Conservation (phyloP, 257 asterid species). For the Rauvolfia tetraphylla region DNA sequence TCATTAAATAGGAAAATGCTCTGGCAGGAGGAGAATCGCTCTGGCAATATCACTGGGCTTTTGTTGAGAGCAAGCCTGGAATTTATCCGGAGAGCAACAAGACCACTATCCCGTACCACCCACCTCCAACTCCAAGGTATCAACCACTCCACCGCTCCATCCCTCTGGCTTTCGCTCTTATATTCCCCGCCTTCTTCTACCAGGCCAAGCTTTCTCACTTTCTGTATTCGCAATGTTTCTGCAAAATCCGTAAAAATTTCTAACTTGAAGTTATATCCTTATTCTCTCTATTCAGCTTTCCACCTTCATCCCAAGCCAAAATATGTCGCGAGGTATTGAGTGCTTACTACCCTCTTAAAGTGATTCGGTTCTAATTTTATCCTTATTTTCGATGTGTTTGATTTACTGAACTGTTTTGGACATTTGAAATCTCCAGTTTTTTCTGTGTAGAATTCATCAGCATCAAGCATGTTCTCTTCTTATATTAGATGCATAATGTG, state of each 20-base stretch:
- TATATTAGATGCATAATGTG: neutral
- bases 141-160: neutral
- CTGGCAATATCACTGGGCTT: no score
- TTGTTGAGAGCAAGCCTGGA: no score
- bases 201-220: neutral
- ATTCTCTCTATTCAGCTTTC: constrained; percentile 1
- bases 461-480: neutral
- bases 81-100: neutral
- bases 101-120: neutral
- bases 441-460: neutral
- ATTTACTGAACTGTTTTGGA: neutral
- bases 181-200: neutral
- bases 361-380: neutral
- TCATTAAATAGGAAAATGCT: no score
- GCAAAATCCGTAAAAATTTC: neutral
- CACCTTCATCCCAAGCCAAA: neutral
- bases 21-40: no score
- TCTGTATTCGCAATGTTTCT: neutral
- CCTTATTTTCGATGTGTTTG: neutral
- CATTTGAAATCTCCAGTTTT: neutral
- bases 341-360: neutral
- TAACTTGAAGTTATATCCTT: neutral
- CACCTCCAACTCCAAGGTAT: neutral
- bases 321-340: constrained; percentile 20
- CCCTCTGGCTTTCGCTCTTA: neutral